These are phyloP conservation scores for Phytophthora idaei DNA, from an alignment of 352 stramenopile genomes.

Conservation along the genomic window DNA sequence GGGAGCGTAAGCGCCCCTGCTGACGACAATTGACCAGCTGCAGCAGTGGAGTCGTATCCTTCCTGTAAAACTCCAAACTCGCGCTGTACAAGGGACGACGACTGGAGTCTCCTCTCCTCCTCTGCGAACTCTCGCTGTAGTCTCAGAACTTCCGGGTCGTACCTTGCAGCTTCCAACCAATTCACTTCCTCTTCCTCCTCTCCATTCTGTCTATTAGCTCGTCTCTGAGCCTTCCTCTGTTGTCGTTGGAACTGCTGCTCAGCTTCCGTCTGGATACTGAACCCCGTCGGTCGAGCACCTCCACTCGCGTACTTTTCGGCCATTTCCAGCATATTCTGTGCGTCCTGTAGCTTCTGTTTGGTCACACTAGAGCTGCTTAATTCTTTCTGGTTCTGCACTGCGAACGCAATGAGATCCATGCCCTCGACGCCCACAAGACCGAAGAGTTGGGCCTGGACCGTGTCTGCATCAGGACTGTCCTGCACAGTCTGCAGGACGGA, in stretches of 20 bases:
- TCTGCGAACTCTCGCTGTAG: slow-evolving; percentile 75
- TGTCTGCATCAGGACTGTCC: slow-evolving; percentile 59
- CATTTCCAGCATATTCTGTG: slow-evolving; percentile 50
- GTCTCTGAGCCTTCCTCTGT: slow-evolving; percentile 60
- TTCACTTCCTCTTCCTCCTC: slow-evolving; percentile 48
- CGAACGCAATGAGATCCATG: slow-evolving; percentile 86
- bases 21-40: slow-evolving; percentile 67
- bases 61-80: slow-evolving; percentile 75
- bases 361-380: slow-evolving; percentile 34
- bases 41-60: slow-evolving; percentile 70
- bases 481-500: slow-evolving; percentile 71
- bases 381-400: slow-evolving; percentile 56
- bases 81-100: slow-evolving; percentile 74
- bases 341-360: slow-evolving; percentile 49
- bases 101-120: slow-evolving; percentile 62
- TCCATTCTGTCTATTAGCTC: slow-evolving; percentile 45
- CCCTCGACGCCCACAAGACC: slow-evolving; percentile 84
- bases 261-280: slow-evolving; percentile 72
- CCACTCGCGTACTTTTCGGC: slow-evolving; percentile 22
- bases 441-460: slow-evolving; percentile 78
- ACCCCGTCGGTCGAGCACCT: slow-evolving; percentile 35
- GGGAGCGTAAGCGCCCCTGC: slow-evolving; percentile 62
- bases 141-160: slow-evolving; percentile 79
- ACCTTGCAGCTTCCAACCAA: slow-evolving; percentile 78
- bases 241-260: slow-evolving; percentile 62